Percentiles rank a stretch among this genome's conserved stretches.
Evolutionary conservation across 768 basidiomycete genomes (phyloP).

Genomic region (Tephrocybe rancida): DNA sequence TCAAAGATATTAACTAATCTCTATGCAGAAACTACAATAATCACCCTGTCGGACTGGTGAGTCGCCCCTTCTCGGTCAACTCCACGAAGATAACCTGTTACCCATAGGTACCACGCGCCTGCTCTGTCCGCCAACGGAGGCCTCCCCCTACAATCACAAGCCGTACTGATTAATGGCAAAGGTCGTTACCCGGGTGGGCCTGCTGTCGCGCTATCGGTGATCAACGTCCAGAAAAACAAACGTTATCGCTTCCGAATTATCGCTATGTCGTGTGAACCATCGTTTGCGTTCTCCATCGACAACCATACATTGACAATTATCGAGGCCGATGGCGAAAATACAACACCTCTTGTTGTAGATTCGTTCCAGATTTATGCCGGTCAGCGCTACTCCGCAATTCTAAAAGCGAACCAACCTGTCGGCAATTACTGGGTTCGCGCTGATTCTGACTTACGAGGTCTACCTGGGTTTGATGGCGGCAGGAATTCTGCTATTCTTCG

Average conservation of each 20-base stretch:
- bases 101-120: not conserved
- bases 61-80: not conserved
- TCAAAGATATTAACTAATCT: not conserved
- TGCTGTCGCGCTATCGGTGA: constrained; percentile 29
- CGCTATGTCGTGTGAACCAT: constrained; percentile 33
- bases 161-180: constrained; percentile 35
- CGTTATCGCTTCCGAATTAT: constrained; percentile 40
- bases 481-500: constrained; percentile 54
- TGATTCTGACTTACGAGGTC: constrained; percentile 21
- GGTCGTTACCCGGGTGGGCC: constrained; percentile 32
- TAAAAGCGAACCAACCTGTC: constrained; percentile 45
- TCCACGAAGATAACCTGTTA: not conserved
- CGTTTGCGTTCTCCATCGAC: constrained; percentile 46
- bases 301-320: constrained; percentile 52
- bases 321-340: constrained; percentile 49
- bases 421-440: constrained; percentile 55
- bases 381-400: constrained; percentile 35
- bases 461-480: constrained; percentile 31
- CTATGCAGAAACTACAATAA: constrained; percentile 40
- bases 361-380: constrained; percentile 42
- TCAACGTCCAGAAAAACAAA: constrained; percentile 31
- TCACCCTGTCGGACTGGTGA: constrained; percentile 41
- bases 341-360: constrained; percentile 42
- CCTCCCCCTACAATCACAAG: not conserved
- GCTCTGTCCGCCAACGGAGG: not conserved